Base-by-base conservation (phyloP, 176 grass and related monocot species). In the Thinopyrum elongatum region DNA sequence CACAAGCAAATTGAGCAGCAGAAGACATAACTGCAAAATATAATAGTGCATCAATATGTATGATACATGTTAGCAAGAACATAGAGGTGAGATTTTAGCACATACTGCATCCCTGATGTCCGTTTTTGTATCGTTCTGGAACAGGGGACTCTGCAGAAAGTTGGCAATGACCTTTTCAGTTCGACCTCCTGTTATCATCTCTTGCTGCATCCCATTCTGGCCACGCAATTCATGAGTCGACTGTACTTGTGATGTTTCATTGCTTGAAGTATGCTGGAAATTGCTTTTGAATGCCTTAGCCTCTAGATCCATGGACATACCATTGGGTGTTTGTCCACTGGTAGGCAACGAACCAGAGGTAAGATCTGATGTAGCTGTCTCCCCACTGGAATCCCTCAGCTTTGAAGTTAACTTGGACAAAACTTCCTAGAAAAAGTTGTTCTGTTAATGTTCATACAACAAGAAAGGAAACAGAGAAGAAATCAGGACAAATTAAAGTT, bases 131-230 rank as follows among this genome's bases (percentile, higher is more conserved):
- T 92, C 90, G 53, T 79, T 80, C 89, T 88, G 70, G 84, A 98
- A 85, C 84, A 98, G 53, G 2, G 95, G 90, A 86, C 79, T 89
- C 77, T 92, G 93, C 65, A 92, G 86, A 85, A 98, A 94, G 74
- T 88, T 88, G 21, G 86, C 38, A 70, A 98, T 82, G 33, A 94
- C 91, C 58, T 95, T 95, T 85, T 98, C 89, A 79, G 93, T 94
- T 69, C 64, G 91, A 57, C 59, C 94, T 74, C 74, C 81, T 65
- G 69, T 47, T 47, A 70, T 73, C 55, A 55, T 83, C 28, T 86
- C 86, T 58, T 80, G 26, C 41, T 57, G 44, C 27, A 55, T 47
- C 83, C 79, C 67, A 74, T 90, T 70, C 44, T 80, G 80, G 58
- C 33, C 83, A 81, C 81, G 46, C 23, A 81, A 65, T 66, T 22